Percentiles rank a stretch among this genome's conserved stretches.
phyloP scores from a whole-genome alignment of 495 filamentous ascomycete genomes.

The Aspergillus panamensis region DNA sequence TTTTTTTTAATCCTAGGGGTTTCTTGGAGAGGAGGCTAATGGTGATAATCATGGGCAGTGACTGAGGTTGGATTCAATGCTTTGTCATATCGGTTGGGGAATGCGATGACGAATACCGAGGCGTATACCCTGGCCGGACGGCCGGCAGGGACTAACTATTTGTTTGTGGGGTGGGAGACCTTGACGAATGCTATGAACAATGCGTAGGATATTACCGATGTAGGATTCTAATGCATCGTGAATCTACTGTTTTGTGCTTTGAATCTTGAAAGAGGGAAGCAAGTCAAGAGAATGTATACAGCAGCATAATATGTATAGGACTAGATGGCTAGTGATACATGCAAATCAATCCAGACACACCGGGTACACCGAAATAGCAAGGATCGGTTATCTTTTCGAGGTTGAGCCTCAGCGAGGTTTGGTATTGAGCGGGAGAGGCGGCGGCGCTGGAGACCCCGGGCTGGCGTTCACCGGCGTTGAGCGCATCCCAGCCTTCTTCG shows the following conservation, averaged over 20 bases:
- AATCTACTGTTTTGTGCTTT: neutral
- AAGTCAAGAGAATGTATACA: neutral
- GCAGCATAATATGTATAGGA: neutral
- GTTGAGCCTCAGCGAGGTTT: constrained; percentile 41
- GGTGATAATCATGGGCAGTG: constrained; percentile 4
- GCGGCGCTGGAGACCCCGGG: constrained; percentile 31
- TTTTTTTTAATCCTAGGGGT: neutral
- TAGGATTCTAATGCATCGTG: neutral
- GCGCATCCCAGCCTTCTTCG: constrained; percentile 52
- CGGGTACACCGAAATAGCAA: neutral
- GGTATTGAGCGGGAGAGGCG: constrained; percentile 40
- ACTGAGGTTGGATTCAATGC: constrained; percentile 31
- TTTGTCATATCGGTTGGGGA: constrained; percentile 17
- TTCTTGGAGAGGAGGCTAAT: neutral
- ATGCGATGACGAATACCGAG: constrained; percentile 23
- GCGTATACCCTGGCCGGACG: constrained; percentile 15
- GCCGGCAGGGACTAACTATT: constrained; percentile 19
- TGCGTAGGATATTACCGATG: too few species aligned
- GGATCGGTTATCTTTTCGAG: neutral
- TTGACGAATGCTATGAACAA: constrained; percentile 25
- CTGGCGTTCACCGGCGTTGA: constrained; percentile 24
- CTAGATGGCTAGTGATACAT: neutral
- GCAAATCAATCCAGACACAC: neutral
- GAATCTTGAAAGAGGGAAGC: too few species aligned
- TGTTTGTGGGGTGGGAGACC: constrained; percentile 30